A percentile compares a stretch with the other conserved stretches of the same genome.
These are phyloP conservation scores for Camillea tinctor DNA, from an alignment of 2,329 filamentous ascomycete genomes.

Conservation along the genomic window DNA sequence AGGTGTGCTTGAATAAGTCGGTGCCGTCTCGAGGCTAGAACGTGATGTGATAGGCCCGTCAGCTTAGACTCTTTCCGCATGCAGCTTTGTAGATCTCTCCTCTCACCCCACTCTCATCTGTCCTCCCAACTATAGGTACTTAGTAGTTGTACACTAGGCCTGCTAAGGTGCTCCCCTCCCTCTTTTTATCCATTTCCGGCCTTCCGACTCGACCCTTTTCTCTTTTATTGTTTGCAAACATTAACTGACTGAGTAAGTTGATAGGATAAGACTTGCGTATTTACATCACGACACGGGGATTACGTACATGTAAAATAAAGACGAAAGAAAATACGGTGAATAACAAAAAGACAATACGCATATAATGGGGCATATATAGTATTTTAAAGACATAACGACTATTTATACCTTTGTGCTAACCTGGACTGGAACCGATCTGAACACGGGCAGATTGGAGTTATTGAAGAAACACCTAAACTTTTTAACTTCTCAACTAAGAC, in stretches of 20 bases:
- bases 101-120: slow-evolving; percentile 8
- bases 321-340: not conserved
- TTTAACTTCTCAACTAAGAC: too few species aligned
- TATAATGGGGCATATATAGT: not conserved
- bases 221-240: not conserved
- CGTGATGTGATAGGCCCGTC: not conserved
- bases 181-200: not conserved
- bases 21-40: not conserved
- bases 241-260: not conserved
- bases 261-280: not conserved
- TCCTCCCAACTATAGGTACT: slow-evolving; percentile 6
- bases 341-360: not conserved
- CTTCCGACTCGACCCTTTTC: not conserved
- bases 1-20: slow-evolving; percentile 11
- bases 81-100: slow-evolving; percentile 14
- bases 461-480: too few species aligned
- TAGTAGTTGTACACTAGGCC: too few species aligned
- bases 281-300: not conserved
- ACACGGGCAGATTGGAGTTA: too few species aligned
- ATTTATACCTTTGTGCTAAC: not conserved
- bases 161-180: too few species aligned
- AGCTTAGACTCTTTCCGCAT: slow-evolving; percentile 20
- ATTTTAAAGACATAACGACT: not conserved
- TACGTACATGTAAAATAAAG: not conserved
- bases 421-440: too few species aligned